Evolutionary conservation across 2,329 filamentous ascomycete species (phyloP).

Genomic region (Exophiala sideris): DNA sequence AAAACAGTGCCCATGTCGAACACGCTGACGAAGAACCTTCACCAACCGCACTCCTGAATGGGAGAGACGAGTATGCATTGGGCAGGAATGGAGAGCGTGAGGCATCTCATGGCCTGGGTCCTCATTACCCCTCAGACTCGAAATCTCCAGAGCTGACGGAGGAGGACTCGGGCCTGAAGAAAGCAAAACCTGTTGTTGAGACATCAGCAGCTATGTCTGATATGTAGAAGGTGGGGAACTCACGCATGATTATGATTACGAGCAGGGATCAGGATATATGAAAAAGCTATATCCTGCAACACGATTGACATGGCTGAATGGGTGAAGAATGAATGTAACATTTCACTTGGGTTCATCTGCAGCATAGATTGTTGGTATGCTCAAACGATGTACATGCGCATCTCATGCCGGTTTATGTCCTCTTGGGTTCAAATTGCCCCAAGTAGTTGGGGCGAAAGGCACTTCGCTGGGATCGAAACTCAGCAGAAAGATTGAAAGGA

Average conservation of each 20-base stretch:
- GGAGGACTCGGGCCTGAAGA: not conserved
- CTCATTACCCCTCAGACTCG: constrained; percentile 7
- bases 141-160: constrained; percentile 5
- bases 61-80: constrained; percentile 1
- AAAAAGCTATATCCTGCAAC: no score
- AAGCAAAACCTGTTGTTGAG: constrained; percentile 6
- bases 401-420: not conserved
- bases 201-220: constrained; percentile 11
- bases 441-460: not conserved
- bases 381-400: not conserved
- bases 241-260: no score
- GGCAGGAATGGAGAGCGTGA: not conserved
- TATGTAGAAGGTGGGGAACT: constrained; percentile 2
- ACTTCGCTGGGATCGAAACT: not conserved
- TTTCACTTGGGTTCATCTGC: not conserved
- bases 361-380: not conserved
- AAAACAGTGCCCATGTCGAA: constrained; percentile 37
- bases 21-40: constrained; percentile 26
- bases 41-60: not conserved
- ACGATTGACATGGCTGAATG: no score
- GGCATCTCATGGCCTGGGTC: not conserved
- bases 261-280: no score
- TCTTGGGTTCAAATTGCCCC: not conserved
- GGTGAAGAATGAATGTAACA: not conserved
- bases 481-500: not conserved